Percentiles rank a stretch among this genome's conserved stretches.
These are phyloP conservation scores for Vigna mungo DNA, from an alignment of 306 rosid species.

Conservation along the genomic window DNA sequence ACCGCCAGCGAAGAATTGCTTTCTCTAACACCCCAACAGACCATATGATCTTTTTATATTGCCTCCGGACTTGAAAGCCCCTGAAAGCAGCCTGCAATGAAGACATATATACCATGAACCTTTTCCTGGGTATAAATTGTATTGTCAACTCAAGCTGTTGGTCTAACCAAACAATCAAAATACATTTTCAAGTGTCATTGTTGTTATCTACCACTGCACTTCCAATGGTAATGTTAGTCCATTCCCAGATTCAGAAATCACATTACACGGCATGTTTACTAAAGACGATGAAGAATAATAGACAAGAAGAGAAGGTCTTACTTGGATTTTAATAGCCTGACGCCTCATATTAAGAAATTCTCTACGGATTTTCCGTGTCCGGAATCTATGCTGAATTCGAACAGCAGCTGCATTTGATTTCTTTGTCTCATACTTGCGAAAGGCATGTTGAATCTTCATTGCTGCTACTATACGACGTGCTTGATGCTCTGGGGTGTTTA, in stretches of 20 bases:
- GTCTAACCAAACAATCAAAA: neutral
- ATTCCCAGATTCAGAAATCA: slow-evolving; percentile 10
- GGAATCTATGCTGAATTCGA: slow-evolving; percentile 79
- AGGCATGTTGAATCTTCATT: slow-evolving; percentile 98
- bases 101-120: slow-evolving; percentile 40
- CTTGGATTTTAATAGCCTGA: slow-evolving; percentile 85
- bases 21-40: slow-evolving; percentile 96
- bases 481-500: slow-evolving; percentile 67
- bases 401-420: slow-evolving; percentile 76
- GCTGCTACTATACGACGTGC: slow-evolving; percentile 90
- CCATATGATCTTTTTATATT: slow-evolving; percentile 86
- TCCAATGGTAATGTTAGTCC: neutral
- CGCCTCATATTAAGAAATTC: slow-evolving; percentile 76
- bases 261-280: neutral
- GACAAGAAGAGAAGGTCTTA: slow-evolving; percentile 48
- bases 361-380: slow-evolving; percentile 82
- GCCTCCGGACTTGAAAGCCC: slow-evolving; percentile 80
- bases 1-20: slow-evolving; percentile 88
- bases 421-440: slow-evolving; percentile 62
- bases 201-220: too few relatives aligned
- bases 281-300: slow-evolving; percentile 34
- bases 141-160: neutral
- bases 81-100: slow-evolving; percentile 88
- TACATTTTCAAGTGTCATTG: too few relatives aligned
- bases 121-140: slow-evolving; percentile 35